A percentile compares a stretch with the other conserved stretches of the same genome.
These are phyloP conservation scores for Leishmania aethiopica DNA, from an alignment of 208 protist species.

Conservation along the genomic window DNA sequence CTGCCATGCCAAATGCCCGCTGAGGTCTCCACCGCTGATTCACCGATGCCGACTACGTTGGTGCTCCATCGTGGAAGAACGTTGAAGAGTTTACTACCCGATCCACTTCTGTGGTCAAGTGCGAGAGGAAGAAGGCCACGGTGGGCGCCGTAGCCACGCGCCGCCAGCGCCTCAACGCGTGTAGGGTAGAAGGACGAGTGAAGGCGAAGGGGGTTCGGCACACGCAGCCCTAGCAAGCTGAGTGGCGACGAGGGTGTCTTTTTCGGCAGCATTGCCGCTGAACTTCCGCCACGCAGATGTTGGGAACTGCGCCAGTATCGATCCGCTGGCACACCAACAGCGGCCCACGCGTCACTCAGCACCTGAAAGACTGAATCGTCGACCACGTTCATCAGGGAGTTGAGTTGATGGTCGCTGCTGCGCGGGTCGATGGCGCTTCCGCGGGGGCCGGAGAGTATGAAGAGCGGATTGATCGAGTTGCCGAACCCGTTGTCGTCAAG, in stretches of 20 bases:
- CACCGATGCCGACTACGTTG: background rate
- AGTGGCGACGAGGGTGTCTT: background rate
- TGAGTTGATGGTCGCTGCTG: slow-evolving; percentile 19
- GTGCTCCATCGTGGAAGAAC: slow-evolving; percentile 37
- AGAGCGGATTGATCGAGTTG: slow-evolving; percentile 65
- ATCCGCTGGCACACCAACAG: slow-evolving; percentile 59
- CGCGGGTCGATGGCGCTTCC: slow-evolving; percentile 44
- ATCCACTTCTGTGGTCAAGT: slow-evolving; percentile 45
- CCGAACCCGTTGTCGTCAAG: slow-evolving; percentile 5
- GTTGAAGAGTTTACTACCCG: slow-evolving; percentile 76
- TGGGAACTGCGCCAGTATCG: slow-evolving; percentile 66
- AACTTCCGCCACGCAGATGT: slow-evolving; percentile 2
- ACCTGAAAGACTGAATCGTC: slow-evolving; percentile 39
- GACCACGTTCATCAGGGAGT: slow-evolving; percentile 27
- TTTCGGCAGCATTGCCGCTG: background rate
- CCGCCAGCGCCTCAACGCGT: slow-evolving; percentile 57
- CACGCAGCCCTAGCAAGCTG: background rate
- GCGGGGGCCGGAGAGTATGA: slow-evolving; percentile 62
- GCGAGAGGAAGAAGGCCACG: slow-evolving; percentile 50
- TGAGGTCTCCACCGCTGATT: background rate
- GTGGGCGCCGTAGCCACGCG: slow-evolving; percentile 49
- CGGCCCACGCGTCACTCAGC: slow-evolving; percentile 44
- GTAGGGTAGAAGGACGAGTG: slow-evolving; percentile 62
- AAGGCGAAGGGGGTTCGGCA: slow-evolving; percentile 55
- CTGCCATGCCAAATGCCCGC: slow-evolving; percentile 3